These are phyloP conservation scores for Castanea crenata DNA, from an alignment of 306 rosid genomes.

Conservation along the genomic window DNA sequence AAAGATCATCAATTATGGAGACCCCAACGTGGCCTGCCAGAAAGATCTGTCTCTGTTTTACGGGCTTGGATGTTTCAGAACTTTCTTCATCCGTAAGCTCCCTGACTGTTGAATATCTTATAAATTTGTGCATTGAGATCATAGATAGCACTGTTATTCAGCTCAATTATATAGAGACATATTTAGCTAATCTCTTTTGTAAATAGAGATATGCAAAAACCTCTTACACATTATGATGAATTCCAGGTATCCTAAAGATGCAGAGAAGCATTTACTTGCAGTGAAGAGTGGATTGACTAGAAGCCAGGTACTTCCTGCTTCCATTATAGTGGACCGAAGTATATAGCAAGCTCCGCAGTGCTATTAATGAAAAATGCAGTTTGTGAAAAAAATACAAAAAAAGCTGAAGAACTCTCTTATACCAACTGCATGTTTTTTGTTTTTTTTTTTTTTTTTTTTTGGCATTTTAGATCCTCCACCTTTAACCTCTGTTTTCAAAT, in stretches of 20 bases:
- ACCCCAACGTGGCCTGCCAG: slow-evolving; percentile 97
- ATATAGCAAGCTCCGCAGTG: too few relatives aligned
- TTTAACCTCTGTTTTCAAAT: too few relatives aligned
- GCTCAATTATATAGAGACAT: not conserved
- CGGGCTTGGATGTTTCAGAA: slow-evolving; percentile 96
- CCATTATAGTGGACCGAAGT: not conserved
- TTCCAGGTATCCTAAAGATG: slow-evolving; percentile 96
- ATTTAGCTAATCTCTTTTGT: not conserved
- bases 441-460: too few relatives aligned
- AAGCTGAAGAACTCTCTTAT: too few relatives aligned
- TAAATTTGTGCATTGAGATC: not conserved
- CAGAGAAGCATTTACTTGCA: slow-evolving; percentile 93
- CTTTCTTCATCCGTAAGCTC: slow-evolving; percentile 92
- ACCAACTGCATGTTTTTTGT: too few relatives aligned
- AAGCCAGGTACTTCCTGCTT: slow-evolving; percentile 60
- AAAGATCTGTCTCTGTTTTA: slow-evolving; percentile 85
- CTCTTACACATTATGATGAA: slow-evolving; percentile 3
- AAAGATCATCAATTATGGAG: slow-evolving; percentile 87
- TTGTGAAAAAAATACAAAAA: too few relatives aligned
- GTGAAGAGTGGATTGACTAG: slow-evolving; percentile 89
- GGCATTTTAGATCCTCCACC: too few relatives aligned
- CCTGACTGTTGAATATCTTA: not conserved
- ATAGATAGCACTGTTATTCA: not conserved
- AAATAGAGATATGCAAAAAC: not conserved
- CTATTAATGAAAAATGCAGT: too few relatives aligned